Base-by-base conservation (phyloP, 768 basidiomycete species). In the Tylopilus sp. region DNA sequence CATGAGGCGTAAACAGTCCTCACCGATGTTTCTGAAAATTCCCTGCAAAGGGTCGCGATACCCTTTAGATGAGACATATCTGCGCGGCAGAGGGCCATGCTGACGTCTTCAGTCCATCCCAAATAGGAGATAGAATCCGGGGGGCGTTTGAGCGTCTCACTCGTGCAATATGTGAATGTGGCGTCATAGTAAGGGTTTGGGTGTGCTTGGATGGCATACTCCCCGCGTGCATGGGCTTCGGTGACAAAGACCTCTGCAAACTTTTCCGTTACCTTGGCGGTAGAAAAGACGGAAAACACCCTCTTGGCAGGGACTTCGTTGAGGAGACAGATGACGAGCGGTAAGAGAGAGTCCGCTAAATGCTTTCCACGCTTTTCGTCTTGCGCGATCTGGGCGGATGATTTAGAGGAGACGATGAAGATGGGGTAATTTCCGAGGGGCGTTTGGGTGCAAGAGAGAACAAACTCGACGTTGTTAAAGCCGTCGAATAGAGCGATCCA, bases 261-360 rank as follows among this genome's bases (percentile, higher is more conserved):
- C 6, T 57, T 53, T 9, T 52, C 41, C 0, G 80, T 62, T n/a
- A 88, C 67, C 11, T 61, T 56, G 3, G 79, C 73, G 7, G 75
- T 71, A 3, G 83, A 79, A 52, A 88, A 91, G 15, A 88, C 72
- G 2, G 88, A 88, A 63, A 83, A 90, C 0, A 62, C 50, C 22
- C 60, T 44, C 18, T 43, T 11, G 0, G 62, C 22, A 33, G 36
- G 48, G 33, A 62, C 55, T 18, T 52, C 30, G 7, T 61, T 3
- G 5, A 64, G 40, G 12, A 62, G 28, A 15, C 62, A 31, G 3
- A 4, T 26, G 40, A 61, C 55, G 7, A 62, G 60, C 1, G 55
- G 51, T 0, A 1, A 11, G 18, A 64, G 8, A 26, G 58, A 13
- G 17, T 53, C 45, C 7, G 43, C n/a, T 1, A 64, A n/a, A 3